Conservation (phyloP, 2,329 filamentous ascomycete species). For the Cordyceps cicadae region DNA sequence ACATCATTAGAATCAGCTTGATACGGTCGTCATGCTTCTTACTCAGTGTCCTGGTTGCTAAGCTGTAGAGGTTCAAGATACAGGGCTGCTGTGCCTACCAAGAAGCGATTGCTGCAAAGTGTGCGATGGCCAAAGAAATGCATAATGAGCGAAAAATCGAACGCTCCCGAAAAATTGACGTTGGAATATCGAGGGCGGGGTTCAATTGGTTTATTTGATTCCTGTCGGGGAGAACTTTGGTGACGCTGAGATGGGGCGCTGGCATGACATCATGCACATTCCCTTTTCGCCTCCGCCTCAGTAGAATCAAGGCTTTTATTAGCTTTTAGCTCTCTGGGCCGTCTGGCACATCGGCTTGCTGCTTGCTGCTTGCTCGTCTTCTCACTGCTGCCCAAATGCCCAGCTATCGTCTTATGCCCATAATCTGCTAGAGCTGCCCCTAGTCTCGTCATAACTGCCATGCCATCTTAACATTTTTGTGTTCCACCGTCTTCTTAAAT, state of each 20-base stretch:
- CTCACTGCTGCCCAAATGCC: not conserved
- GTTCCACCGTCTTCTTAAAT: not conserved
- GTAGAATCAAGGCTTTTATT: constrained; percentile 1
- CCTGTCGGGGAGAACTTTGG: too few relatives aligned
- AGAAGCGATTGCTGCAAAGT: too few relatives aligned
- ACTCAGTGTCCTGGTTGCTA: not conserved
- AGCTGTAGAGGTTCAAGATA: too few relatives aligned
- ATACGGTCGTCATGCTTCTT: not conserved
- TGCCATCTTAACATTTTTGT: not conserved
- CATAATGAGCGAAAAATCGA: too few relatives aligned
- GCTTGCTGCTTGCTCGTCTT: not conserved
- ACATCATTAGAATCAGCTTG: not conserved
- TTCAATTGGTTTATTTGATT: too few relatives aligned
- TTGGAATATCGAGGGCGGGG: not conserved
- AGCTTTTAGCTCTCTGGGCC: not conserved
- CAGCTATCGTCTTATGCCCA: not conserved
- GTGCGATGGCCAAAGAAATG: too few relatives aligned
- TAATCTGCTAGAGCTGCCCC: not conserved
- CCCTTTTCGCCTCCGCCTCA: constrained; percentile 16
- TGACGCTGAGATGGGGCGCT: not conserved
- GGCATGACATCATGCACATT: constrained; percentile 30
- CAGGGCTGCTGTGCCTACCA: too few relatives aligned
- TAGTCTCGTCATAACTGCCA: constrained; percentile 6
- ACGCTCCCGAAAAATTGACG: too few relatives aligned
- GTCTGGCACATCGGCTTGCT: not conserved